Percentiles rank a stretch among this genome's conserved stretches.
phyloP scores from a whole-genome alignment of 192 early-diverging fungal species.

The Geranomyces michiganensis region DNA sequence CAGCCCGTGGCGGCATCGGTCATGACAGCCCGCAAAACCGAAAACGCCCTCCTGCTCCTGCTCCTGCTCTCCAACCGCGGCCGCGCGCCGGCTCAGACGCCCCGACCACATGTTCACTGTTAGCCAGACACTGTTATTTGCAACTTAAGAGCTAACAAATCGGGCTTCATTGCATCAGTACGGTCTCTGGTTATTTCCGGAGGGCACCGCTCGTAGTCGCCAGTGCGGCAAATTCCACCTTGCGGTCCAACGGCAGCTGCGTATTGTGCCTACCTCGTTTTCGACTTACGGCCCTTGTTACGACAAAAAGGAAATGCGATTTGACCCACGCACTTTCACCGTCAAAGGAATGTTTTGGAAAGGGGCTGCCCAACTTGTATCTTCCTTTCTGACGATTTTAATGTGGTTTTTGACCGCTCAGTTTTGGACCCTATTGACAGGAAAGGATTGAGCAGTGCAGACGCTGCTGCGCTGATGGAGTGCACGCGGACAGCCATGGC shows the following conservation, averaged over 20 bases:
- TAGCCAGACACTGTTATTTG: too few species aligned
- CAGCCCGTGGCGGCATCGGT: too few species aligned
- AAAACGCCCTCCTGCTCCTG: too few species aligned
- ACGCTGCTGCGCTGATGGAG: slow-evolving; percentile 38
- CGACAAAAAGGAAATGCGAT: slow-evolving; percentile 33
- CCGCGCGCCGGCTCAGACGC: too few species aligned
- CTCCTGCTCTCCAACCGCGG: too few species aligned
- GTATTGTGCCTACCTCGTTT: slow-evolving; percentile 85
- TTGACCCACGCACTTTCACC: slow-evolving; percentile 37
- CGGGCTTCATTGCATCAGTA: slow-evolving; percentile 8
- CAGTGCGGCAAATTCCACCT: slow-evolving; percentile 78
- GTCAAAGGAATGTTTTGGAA: slow-evolving; percentile 49
- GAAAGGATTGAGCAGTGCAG: slow-evolving; percentile 26
- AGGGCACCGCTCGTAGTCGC: slow-evolving; percentile 85
- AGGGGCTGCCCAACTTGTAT: too few species aligned
- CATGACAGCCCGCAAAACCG: too few species aligned
- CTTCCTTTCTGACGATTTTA: too few species aligned
- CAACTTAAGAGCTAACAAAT: background rate
- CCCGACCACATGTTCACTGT: too few species aligned
- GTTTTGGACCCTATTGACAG: slow-evolving; percentile 47
- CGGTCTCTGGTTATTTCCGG: slow-evolving; percentile 86
- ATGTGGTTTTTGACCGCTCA: slow-evolving; percentile 4
- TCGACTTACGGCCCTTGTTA: slow-evolving; percentile 58
- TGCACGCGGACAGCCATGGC: slow-evolving; percentile 31
- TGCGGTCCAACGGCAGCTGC: slow-evolving; percentile 80